Conservation (phyloP, 2,329 filamentous ascomycete genomes). For the Talaromyces marneffei region DNA sequence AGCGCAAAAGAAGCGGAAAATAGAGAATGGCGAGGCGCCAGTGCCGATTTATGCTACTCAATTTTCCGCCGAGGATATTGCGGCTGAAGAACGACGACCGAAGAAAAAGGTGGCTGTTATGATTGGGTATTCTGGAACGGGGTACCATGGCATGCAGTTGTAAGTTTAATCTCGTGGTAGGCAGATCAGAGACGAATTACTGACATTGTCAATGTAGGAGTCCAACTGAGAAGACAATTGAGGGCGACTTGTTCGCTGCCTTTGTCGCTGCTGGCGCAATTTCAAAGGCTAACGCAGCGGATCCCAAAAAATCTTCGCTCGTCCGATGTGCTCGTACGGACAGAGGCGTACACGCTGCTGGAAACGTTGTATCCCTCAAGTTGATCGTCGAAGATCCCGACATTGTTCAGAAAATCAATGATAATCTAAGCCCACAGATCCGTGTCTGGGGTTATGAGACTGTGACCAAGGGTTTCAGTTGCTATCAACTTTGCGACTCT, state of each 20-base stretch:
- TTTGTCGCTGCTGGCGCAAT: constrained; percentile 89
- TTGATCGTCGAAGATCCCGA: constrained; percentile 89
- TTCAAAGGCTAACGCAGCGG: constrained; percentile 91
- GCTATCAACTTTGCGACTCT: constrained; percentile 91
- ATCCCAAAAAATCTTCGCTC: constrained; percentile 92
- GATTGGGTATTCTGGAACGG: constrained; percentile 91
- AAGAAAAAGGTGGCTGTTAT: constrained; percentile 96
- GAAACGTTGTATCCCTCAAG: constrained; percentile 92
- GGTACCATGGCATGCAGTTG: constrained; percentile 97
- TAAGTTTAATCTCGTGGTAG: constrained; percentile 20
- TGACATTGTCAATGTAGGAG: constrained; percentile 30
- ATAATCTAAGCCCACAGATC: constrained; percentile 77
- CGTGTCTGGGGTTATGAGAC: constrained; percentile 89
- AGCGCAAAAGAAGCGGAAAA: constrained; percentile 51
- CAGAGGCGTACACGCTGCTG: constrained; percentile 94
- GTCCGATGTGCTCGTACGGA: constrained; percentile 93
- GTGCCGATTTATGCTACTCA: constrained; percentile 51
- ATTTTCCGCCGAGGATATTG: constrained; percentile 75
- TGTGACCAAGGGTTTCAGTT: constrained; percentile 86
- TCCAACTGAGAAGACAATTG: constrained; percentile 77
- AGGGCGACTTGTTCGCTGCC: constrained; percentile 88
- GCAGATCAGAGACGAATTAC: neutral
- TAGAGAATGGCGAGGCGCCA: constrained; percentile 42
- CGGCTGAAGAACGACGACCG: constrained; percentile 75
- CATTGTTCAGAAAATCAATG: constrained; percentile 86